Conservation (phyloP, 306 rosid species). For the Aeschynomene evenia region DNA sequence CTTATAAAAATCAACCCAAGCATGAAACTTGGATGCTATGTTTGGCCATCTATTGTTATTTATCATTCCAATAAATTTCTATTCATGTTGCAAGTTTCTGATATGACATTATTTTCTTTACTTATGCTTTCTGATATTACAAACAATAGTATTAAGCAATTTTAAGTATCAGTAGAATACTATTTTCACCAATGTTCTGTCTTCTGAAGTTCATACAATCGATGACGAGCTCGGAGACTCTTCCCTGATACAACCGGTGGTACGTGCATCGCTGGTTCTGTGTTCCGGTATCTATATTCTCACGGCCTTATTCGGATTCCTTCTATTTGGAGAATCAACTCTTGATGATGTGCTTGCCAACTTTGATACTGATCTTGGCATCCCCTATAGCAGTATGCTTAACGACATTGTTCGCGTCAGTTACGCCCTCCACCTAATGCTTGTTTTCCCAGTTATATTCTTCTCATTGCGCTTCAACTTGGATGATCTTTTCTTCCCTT, state of each 20-base stretch:
- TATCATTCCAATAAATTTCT: background rate
- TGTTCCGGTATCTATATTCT: constrained; percentile 57
- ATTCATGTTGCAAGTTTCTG: background rate
- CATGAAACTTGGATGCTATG: background rate
- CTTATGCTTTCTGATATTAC: background rate
- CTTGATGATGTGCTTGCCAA: constrained; percentile 68
- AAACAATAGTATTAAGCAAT: background rate
- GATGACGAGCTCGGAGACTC: constrained; percentile 60
- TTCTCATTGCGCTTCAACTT: constrained; percentile 61
- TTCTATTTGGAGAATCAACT: constrained; percentile 67
- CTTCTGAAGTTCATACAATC: constrained; percentile 58
- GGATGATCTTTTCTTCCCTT: constrained; percentile 51
- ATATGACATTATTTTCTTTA: background rate
- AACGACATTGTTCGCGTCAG: constrained; percentile 63
- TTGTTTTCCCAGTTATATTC: constrained; percentile 68
- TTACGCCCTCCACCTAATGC: constrained; percentile 70
- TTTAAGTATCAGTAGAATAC: constrained; percentile 6
- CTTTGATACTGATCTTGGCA: constrained; percentile 63
- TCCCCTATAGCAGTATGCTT: constrained; percentile 57
- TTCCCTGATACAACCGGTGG: constrained; percentile 50
- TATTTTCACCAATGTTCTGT: constrained; percentile 20
- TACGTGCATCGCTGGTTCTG: constrained; percentile 52
- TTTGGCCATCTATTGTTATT: background rate
- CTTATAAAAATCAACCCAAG: background rate
- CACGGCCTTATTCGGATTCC: constrained; percentile 61